Evolutionary conservation across 768 basidiomycete genomes (phyloP).

Genomic region (Mycena vulgaris): DNA sequence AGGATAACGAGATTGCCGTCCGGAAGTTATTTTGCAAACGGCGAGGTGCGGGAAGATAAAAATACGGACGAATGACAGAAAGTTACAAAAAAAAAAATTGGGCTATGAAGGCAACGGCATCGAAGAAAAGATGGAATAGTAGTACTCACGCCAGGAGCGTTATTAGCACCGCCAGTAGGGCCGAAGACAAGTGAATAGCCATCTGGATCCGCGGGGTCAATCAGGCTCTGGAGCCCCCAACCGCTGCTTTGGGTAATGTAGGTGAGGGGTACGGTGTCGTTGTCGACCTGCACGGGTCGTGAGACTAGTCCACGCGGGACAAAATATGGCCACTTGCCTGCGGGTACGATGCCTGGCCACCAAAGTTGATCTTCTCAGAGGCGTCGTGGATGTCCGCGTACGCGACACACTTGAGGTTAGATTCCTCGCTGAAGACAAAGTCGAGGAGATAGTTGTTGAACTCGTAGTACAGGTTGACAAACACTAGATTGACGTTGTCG

Average conservation of each 20-base stretch:
- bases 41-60: neutral
- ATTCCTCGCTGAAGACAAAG: conserved; percentile 53
- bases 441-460: conserved; percentile 61
- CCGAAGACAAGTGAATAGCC: conserved; percentile 65
- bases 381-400: conserved; percentile 61
- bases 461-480: conserved; percentile 65
- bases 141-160: conserved; percentile 57
- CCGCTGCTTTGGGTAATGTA: conserved; percentile 62
- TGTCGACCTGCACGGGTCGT: conserved; percentile 40
- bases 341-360: conserved; percentile 58
- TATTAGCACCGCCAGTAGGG: conserved; percentile 63
- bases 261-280: conserved; percentile 43
- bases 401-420: conserved; percentile 64
- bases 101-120: neutral
- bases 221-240: conserved; percentile 53
- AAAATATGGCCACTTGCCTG: conserved; percentile 19
- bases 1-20: neutral
- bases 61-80: neutral
- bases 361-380: conserved; percentile 61
- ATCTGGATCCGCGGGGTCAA: conserved; percentile 56
- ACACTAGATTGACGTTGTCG: conserved; percentile 48
- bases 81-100: neutral
- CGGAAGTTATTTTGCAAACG: neutral
- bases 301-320: neutral
- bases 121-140: neutral